Base-by-base conservation (phyloP, 2,329 filamentous ascomycete genomes). In the Curvularia lunata region DNA sequence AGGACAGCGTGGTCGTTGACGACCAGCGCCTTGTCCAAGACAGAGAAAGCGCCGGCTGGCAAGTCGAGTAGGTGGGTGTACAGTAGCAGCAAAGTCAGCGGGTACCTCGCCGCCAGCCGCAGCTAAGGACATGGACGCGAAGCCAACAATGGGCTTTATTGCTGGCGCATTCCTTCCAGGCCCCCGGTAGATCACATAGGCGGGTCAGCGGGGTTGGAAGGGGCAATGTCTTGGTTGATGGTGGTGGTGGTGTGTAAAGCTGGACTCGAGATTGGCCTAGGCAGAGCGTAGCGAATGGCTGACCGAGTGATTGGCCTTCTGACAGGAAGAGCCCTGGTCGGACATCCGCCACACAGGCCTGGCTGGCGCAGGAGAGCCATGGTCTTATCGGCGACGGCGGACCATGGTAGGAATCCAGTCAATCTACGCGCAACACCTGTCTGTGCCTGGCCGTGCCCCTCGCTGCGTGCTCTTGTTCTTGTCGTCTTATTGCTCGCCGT, bases 361-460 rank as follows among this genome's bases (percentile, higher is more conserved):
- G 45, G 46, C 50, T 52, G 41, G 63, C 57, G 60, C 63, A 50
- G 59, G 56, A 68, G 56, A 54, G 46, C 48, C 25, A 52, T 47
- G 34, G 19, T 52, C 41, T 54, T 61, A 53, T 63, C 62, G 54
- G 60, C 57, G 43, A 50, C 30, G 56, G 43, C 50, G 25, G 43
- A 57, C 43, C 27, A 32, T 50, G 43, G 48, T 37, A 25, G 27
- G 51, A 42, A 41, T 34, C 27, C 41, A 45, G 43, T 27, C 55
- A 54, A 57, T 72, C 48, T 68, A 70, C 58, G 45, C 68, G 70
- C 68, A 66, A 71, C 71, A 54, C 47, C 58, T 28, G 59, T 53
- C 62, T 56, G 54, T 50, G 49, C 62, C 51, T 37, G 40, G 42
- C 32, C 18, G 43, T 32, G 28, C 41, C 41, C 23, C 41, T 45